These are phyloP conservation scores for Penicillium waksmanii DNA, from an alignment of 495 filamentous ascomycete species.

Conservation along the genomic window DNA sequence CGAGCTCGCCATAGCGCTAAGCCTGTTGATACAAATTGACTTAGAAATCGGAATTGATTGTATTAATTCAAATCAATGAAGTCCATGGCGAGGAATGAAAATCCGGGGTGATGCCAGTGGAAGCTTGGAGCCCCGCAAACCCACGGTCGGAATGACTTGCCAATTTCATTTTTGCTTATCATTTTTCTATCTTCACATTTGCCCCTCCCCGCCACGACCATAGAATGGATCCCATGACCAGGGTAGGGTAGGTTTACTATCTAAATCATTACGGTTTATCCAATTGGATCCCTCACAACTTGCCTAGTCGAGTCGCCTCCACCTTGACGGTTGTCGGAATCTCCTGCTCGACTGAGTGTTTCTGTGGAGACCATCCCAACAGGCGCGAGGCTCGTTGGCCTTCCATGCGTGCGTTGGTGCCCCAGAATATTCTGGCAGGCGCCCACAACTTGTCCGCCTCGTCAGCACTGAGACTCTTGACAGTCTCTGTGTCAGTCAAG, in stretches of 20 bases:
- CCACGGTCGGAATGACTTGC: slow-evolving; percentile 10
- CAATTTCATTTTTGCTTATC: slow-evolving; percentile 4
- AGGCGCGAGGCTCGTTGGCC: slow-evolving; percentile 60
- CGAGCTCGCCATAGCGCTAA: slow-evolving; percentile 24
- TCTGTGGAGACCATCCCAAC: slow-evolving; percentile 59
- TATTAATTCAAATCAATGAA: slow-evolving; percentile 1
- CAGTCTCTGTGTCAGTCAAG: slow-evolving; percentile 54
- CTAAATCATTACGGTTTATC: neutral
- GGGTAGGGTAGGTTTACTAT: neutral
- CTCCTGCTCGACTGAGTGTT: slow-evolving; percentile 50
- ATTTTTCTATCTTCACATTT: slow-evolving; percentile 10
- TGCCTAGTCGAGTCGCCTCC: slow-evolving; percentile 45
- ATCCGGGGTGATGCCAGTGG: slow-evolving; percentile 5
- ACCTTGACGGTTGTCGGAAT: slow-evolving; percentile 47
- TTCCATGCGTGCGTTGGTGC: slow-evolving; percentile 58
- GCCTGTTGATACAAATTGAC: neutral
- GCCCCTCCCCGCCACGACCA: slow-evolving; percentile 1
- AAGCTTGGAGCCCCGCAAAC: slow-evolving; percentile 4
- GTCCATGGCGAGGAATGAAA: slow-evolving; percentile 1
- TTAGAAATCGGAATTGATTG: slow-evolving; percentile 3
- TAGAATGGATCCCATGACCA: slow-evolving; percentile 1
- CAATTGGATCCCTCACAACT: neutral
- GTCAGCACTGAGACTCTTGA: slow-evolving; percentile 31
- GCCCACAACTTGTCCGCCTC: slow-evolving; percentile 30
- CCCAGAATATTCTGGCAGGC: slow-evolving; percentile 41